Conservation (phyloP, 441 rosid species). For the Arabidopsis hybrid region DNA sequence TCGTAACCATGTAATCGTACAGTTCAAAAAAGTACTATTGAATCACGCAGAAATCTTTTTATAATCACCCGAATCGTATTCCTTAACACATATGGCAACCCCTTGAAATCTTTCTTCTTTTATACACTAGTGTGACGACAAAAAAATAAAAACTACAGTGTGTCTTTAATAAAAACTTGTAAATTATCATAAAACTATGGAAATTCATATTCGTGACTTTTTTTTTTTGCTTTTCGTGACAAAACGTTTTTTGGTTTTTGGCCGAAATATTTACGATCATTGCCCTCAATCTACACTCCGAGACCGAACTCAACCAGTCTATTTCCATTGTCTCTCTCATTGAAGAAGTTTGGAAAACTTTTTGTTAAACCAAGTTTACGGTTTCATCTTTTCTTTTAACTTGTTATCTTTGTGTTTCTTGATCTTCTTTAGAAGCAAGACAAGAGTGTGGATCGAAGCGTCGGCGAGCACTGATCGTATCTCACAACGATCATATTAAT, state of each 20-base stretch:
- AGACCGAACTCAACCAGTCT: conserved; percentile 41
- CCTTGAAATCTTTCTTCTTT: conserved; percentile 12
- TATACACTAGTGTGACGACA: background rate
- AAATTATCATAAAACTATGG: too few relatives aligned
- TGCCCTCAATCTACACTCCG: conserved; percentile 29
- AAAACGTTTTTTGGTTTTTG: background rate
- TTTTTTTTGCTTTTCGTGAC: too few relatives aligned
- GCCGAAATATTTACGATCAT: conserved; percentile 39
- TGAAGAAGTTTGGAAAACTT: too few relatives aligned
- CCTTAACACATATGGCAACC: conserved; percentile 27
- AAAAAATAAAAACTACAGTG: too few relatives aligned
- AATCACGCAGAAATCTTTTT: background rate
- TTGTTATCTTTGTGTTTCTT: background rate
- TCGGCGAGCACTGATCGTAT: conserved; percentile 23
- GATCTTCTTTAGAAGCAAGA: background rate
- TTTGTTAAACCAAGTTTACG: background rate
- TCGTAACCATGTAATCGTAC: too few relatives aligned
- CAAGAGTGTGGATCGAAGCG: conserved; percentile 21
- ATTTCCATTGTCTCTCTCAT: background rate
- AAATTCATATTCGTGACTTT: too few relatives aligned
- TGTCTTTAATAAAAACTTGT: too few relatives aligned
- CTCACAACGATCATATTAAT: conserved; percentile 41
- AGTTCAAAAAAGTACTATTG: background rate
- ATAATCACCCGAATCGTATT: conserved; percentile 26
- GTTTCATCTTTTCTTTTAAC: background rate